Base-by-base conservation (phyloP, 371 early-diverging fungal species). In the Mucor indicus region DNA sequence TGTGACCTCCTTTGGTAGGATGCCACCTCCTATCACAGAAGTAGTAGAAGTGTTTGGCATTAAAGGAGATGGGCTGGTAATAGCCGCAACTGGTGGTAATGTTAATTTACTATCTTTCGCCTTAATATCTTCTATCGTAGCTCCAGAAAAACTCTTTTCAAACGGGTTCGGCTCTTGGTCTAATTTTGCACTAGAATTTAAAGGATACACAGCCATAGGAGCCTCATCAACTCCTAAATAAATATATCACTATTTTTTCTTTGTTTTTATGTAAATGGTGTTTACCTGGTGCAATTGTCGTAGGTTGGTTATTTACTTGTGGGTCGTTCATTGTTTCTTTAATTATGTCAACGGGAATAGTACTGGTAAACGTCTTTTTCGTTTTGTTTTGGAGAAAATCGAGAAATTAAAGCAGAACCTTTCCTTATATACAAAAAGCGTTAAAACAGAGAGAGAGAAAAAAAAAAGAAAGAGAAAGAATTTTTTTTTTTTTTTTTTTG, bases 161-260 rank as follows among this genome's bases (percentile, higher is more conserved):
- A 92, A 92, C 17, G 91, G 92, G 70, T 92, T 92, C 16, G 89
- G 89, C 48, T 92, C 92, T 53, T 81, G 72, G 57, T 87, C 84
- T 41, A 90, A 73, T 50, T 90, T 90, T n/a, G 80, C 46, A 24
- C 64, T 64, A 15, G 73, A 49, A 36, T 67, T 67, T 11, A 71
- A 43, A 19, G 67, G 69, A 13, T 66, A 33, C 12, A 62, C 67
- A 7, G 69, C 73, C 67, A 72, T 62, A 15, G 69, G 64, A 10
- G 73, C 60, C 38, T 38, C 40, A 30, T 56, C 50, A 43, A 53
- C 15, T 6, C 41, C 5, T 15, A n/a, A 9, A 23, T 11, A 39
- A 13, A 17, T 16, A 24, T 6, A 27, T 17, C 27, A 19, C 16
- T 29, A 24, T 17, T 9, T 27, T 13, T 4, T 8, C 30, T 29